Percentiles rank a stretch among this genome's conserved stretches.
Conservation (phyloP, 1,139 yeast species). For the Kodamaea alishanica region DNA sequence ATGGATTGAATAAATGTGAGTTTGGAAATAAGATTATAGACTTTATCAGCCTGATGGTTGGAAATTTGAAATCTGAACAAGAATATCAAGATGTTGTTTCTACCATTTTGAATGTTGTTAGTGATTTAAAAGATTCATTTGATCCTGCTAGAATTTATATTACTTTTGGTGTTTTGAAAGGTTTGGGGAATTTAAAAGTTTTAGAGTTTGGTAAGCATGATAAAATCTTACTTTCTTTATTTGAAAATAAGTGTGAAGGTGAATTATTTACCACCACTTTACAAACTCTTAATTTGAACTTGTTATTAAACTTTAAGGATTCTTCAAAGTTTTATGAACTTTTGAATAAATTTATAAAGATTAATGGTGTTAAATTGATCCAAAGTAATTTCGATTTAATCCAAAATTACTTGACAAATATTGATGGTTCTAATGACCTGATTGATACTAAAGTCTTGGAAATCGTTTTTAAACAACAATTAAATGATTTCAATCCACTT, state of each 20-base stretch:
- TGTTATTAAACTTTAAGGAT: slow-evolving; percentile 34
- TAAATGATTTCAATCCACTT: not conserved
- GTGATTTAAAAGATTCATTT: slow-evolving; percentile 49
- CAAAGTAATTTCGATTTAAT: slow-evolving; percentile 30
- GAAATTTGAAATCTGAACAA: slow-evolving; percentile 28
- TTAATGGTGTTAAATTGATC: slow-evolving; percentile 37
- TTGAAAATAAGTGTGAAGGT: slow-evolving; percentile 59
- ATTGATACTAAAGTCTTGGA: too few species aligned
- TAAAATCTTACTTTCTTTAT: slow-evolving; percentile 39
- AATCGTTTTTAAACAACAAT: too few species aligned
- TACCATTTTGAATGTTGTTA: slow-evolving; percentile 45
- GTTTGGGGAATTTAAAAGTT: slow-evolving; percentile 34
- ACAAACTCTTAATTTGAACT: slow-evolving; percentile 49
- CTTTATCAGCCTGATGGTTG: slow-evolving; percentile 48
- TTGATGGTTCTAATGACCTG: not conserved
- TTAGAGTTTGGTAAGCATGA: slow-evolving; percentile 30
- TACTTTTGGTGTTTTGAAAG: slow-evolving; percentile 53
- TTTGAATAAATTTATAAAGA: slow-evolving; percentile 39
- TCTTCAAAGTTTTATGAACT: slow-evolving; percentile 25
- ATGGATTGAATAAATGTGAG: slow-evolving; percentile 40
- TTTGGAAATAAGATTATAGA: slow-evolving; percentile 52
- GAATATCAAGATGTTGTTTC: slow-evolving; percentile 19
- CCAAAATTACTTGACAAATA: slow-evolving; percentile 16
- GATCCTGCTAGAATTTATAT: slow-evolving; percentile 72
- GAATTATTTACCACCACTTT: slow-evolving; percentile 47